A percentile compares a stretch with the other conserved stretches of the same genome.
Evolutionary conservation across 805 yeast species (phyloP).

Genomic region (Sugiyamaella marilandica): DNA sequence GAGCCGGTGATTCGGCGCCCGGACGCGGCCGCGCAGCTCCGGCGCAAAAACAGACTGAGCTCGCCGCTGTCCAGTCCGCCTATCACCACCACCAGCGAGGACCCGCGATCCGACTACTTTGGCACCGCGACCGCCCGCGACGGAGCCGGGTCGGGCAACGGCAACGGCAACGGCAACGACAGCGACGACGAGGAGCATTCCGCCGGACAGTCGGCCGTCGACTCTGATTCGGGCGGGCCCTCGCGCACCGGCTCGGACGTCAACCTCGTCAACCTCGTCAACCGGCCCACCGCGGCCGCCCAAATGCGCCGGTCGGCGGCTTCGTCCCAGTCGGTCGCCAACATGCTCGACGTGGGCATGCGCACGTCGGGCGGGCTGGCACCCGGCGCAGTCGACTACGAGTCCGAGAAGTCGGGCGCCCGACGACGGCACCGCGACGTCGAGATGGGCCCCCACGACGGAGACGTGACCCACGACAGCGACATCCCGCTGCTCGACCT

Average conservation of each 20-base stretch:
- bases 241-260: background rate
- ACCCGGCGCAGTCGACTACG: conserved; percentile 28
- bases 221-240: background rate
- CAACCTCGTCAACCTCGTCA: background rate
- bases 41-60: conserved; percentile 4
- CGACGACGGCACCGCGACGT: background rate
- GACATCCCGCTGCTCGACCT: conserved; percentile 25
- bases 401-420: conserved; percentile 1
- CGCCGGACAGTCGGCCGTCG: background rate
- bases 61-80: conserved; percentile 19
- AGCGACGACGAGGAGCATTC: conserved; percentile 3
- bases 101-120: conserved; percentile 11
- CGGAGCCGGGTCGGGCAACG: conserved; percentile 11
- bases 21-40: background rate
- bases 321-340: conserved; percentile 21
- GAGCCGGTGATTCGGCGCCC: conserved; percentile 7
- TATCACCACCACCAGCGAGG: conserved; percentile 4
- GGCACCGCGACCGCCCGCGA: conserved; percentile 7
- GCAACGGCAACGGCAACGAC: conserved; percentile 5
- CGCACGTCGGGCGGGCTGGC: conserved; percentile 32
- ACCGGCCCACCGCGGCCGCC: conserved; percentile 3
- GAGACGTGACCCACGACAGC: conserved; percentile 13
- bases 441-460: background rate
- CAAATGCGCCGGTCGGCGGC: background rate
- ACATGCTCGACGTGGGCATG: conserved; percentile 28